Conservation (phyloP, 2,329 filamentous ascomycete species). For the Colletotrichum sansevieriae region DNA sequence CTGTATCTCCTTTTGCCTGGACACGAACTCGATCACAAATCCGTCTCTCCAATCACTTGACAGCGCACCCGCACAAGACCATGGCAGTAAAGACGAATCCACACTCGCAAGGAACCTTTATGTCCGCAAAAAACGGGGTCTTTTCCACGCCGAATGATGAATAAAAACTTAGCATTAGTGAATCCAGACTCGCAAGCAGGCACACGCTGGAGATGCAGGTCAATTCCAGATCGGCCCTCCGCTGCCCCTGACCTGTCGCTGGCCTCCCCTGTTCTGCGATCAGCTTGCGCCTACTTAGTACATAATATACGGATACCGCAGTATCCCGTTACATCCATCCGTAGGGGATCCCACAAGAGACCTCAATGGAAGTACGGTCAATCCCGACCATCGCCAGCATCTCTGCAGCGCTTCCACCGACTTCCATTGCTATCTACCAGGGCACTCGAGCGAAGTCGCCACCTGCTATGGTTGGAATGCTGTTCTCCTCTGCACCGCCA, state of each 20-base stretch:
- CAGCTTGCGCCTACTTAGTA: background rate
- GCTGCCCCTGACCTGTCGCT: constrained; percentile 9
- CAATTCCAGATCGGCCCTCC: constrained; percentile 7
- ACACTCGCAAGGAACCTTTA: too few species aligned
- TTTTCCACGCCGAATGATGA: too few species aligned
- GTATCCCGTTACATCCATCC: background rate
- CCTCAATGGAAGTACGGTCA: background rate
- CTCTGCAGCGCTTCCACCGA: background rate
- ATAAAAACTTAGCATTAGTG: too few species aligned
- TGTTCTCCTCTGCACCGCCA: too few species aligned
- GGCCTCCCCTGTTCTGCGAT: background rate
- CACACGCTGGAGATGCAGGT: background rate
- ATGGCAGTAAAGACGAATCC: too few species aligned
- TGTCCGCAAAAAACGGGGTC: too few species aligned
- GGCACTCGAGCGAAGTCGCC: background rate
- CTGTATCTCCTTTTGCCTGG: too few species aligned
- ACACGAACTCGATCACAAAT: too few species aligned
- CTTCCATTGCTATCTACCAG: background rate
- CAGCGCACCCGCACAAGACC: too few species aligned
- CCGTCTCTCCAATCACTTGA: too few species aligned
- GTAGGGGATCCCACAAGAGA: background rate
- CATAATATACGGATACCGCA: background rate
- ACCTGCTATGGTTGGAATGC: too few species aligned
- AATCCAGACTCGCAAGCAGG: background rate
- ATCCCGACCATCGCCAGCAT: background rate